phyloP scores from a whole-genome alignment of 164 flowering plant species.

The Stephania japonica region DNA sequence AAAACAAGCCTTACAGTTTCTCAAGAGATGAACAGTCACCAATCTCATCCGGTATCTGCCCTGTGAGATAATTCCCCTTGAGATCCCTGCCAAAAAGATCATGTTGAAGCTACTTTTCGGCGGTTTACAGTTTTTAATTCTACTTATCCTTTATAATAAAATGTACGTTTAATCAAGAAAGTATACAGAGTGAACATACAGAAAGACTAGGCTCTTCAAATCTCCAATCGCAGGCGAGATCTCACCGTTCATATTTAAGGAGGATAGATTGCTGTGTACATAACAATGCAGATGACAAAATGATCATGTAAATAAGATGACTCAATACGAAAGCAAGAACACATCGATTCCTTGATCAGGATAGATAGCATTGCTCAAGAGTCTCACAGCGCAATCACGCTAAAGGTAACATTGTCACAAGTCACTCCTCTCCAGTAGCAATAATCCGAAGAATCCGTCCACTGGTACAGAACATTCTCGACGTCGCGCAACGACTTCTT shows the following conservation, averaged over 20 bases:
- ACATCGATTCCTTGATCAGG: background rate
- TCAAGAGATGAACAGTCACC: conserved; percentile 64
- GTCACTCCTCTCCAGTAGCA: conserved; percentile 92
- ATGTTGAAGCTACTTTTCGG: background rate
- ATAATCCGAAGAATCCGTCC: conserved; percentile 78
- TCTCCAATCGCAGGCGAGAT: conserved; percentile 73
- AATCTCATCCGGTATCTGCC: conserved; percentile 85
- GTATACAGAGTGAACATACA: conserved; percentile 27
- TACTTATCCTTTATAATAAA: no score
- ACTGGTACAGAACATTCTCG: conserved; percentile 78
- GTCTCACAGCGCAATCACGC: conserved; percentile 74
- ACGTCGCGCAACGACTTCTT: conserved; percentile 88
- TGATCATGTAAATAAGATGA: background rate
- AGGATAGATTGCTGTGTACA: conserved; percentile 75
- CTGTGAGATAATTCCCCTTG: conserved; percentile 54
- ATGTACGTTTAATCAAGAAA: background rate
- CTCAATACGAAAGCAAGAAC: background rate
- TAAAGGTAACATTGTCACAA: conserved; percentile 88
- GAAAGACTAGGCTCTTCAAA: conserved; percentile 40
- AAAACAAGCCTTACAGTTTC: conserved; percentile 42
- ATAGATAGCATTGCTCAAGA: background rate
- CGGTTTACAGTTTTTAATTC: no score
- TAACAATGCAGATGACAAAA: background rate
- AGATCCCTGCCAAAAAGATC: conserved; percentile 45
- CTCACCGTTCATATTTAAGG: conserved; percentile 86